Percentiles rank a stretch among this genome's conserved stretches.
These are phyloP conservation scores for Dimargaris cristalligena DNA, from an alignment of 192 early-diverging fungal genomes.

Conservation along the genomic window DNA sequence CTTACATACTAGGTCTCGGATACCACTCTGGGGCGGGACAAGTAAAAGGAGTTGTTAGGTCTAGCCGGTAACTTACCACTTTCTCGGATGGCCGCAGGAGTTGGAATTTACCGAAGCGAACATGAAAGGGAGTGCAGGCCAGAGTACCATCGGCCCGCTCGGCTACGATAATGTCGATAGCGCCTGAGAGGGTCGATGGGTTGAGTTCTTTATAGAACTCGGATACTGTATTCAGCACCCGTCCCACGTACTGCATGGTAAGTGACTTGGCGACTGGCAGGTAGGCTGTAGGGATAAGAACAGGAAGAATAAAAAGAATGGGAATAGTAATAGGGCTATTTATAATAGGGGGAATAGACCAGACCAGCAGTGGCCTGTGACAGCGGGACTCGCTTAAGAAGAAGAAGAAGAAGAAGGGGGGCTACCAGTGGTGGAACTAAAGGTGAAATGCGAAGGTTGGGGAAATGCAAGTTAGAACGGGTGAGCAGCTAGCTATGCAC, in stretches of 20 bases:
- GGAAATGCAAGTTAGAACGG: no score
- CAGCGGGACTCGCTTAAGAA: no score
- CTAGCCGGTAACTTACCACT: slow-evolving; percentile 42
- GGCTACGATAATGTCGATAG: slow-evolving; percentile 97
- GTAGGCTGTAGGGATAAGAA: not conserved
- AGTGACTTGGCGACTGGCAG: not conserved
- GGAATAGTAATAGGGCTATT: no score
- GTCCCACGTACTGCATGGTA: slow-evolving; percentile 43
- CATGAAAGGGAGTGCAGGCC: slow-evolving; percentile 90
- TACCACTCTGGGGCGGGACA: no score
- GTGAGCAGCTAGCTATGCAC: no score
- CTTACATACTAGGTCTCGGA: no score
- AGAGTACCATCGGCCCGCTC: slow-evolving; percentile 66
- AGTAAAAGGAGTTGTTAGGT: no score
- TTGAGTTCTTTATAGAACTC: slow-evolving; percentile 93
- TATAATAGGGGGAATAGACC: no score
- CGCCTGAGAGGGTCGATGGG: slow-evolving; percentile 89
- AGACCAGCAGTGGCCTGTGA: no score
- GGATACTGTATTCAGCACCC: slow-evolving; percentile 58
- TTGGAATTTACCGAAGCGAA: slow-evolving; percentile 92
- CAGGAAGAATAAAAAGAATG: not conserved
- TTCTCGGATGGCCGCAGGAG: slow-evolving; percentile 85
- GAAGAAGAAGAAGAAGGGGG: no score
- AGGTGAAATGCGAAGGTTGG: no score
- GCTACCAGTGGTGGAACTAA: no score